Evolutionary conservation across 768 basidiomycete species (phyloP), one percentile per base, ranked within the genome.

Genomic region (Rubroboletus satanas): DNA sequence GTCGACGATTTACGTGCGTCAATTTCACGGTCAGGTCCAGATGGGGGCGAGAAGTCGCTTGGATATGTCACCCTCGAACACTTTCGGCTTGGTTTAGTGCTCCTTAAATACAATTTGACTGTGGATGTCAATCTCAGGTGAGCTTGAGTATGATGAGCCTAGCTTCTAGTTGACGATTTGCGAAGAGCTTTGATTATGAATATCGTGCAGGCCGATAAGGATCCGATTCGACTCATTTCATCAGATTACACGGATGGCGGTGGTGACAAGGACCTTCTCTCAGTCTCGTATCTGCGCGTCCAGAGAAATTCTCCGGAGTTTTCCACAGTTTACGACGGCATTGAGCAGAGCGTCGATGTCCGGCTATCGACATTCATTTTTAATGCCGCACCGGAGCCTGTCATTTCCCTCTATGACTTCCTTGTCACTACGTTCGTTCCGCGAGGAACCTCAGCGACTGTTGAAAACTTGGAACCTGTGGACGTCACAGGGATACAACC

Each of bases 381-480:
- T 71, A 83, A 84, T 52, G 85, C 88, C 4, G 88, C 89, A 8
- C 94, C 97, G 0, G 92, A 93, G 65, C 94, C 96, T 12, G 86
- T 98, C 41, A 75, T 99, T 36, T 80, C 88, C 2, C 72, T 98
- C 21, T 98, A 98, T 71, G 94, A 98, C 73, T 98, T 96, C 74
- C 83, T 99, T 71, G 95, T 99, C 88, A 88, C 90, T 3, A 98
- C 97, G 0, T 99, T 99, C 71, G 90, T 93, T 10, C 83, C 88
- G 9, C 66, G 45, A 37, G 51, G 60, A 12, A 51, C 56, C 37
- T 51, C 61, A 12, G 44, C 39, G 18, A 52, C 53, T 23, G 39
- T 49, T 7, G 56, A 58, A 41, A 45, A 37, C 47, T 45, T 32
- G 17, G 66, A 64, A 46, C 39, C 59, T 32, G 32, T 17, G 1